A percentile compares a stretch with the other conserved stretches of the same genome.
Evolutionary conservation across 139 green algal species (phyloP).

Genomic region (Chlamydomonas sphaeroides): DNA sequence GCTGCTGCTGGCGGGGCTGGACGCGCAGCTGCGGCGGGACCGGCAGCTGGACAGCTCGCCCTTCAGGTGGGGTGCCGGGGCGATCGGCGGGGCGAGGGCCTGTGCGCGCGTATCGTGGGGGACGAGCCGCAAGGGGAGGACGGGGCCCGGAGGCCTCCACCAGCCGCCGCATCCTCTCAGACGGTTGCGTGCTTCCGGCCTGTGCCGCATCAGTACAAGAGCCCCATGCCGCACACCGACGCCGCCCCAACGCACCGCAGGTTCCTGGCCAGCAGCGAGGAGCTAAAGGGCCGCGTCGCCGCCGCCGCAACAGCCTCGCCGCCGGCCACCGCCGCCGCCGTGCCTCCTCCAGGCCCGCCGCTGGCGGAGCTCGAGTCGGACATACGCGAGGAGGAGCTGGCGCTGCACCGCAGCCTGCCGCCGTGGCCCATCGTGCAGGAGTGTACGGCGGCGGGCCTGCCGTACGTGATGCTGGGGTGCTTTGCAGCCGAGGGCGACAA

Average conservation of each 20-base stretch:
- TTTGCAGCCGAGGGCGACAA: constrained; percentile 77
- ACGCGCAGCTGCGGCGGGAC: constrained; percentile 61
- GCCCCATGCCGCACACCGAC: too few species aligned
- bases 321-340: background rate
- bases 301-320: background rate
- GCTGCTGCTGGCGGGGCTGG: constrained; percentile 68
- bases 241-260: too few species aligned
- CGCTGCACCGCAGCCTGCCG: constrained; percentile 55
- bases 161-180: too few species aligned
- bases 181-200: too few species aligned
- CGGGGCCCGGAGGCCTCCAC: too few species aligned
- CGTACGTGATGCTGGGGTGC: constrained; percentile 45
- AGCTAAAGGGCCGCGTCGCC: background rate
- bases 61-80: constrained; percentile 42
- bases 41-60: constrained; percentile 61
- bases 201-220: too few species aligned
- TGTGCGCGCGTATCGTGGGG: too few species aligned
- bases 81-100: too few species aligned
- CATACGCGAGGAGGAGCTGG: constrained; percentile 45
- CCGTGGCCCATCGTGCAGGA: constrained; percentile 69
- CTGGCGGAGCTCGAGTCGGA: constrained; percentile 3
- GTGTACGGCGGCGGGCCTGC: constrained; percentile 1
- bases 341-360: too few species aligned
- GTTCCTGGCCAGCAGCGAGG: constrained; percentile 4
- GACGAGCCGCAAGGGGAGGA: too few species aligned